Base-by-base conservation (phyloP, 176 grass and related monocot species). In the Olyra latifolia region DNA sequence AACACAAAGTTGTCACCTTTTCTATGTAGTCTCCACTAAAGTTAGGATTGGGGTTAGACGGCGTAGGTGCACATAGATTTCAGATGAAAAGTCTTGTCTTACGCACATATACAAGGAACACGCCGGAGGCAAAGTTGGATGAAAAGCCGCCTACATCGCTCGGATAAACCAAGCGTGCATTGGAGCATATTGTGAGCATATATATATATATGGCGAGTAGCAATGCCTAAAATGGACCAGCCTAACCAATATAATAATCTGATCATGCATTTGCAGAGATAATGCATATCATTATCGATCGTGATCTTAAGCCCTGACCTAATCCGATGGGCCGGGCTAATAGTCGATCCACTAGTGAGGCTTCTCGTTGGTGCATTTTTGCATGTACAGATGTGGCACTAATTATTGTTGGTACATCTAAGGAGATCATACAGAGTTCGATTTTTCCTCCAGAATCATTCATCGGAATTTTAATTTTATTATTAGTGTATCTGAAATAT, bases 141-240 rank as follows among this genome's bases (percentile, higher is more conserved):
- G 32, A 8, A 84, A 84, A 84, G 42, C 11, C 46, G 38, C 47
- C 3, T 22, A 44, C 16, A 14, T 78, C 11, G 20, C 49, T 23
- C 0, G 8, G 75, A 73, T 88, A 84, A 62, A 74, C 41, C 75
- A 25, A 67, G 81, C 69, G 75, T 88, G 80, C 68, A 59, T 20
- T n/a, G 32, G 71, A 77, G 58, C 68, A 66, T 38, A 43, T 64
- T 32, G 76, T 29, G n/a, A n/a, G n/a, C n/a, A n/a, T n/a, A n/a
- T n/a, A n/a, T n/a, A n/a, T n/a, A n/a, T n/a, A n/a, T 71, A 55
- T 60, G 57, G 10, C 27, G 17, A 72, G 50, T 59, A 57, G 24
- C 52, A 56, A 66, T 79, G 50, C 75, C 81, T 84, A 88, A 78
- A 79, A 27, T 88, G 75, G 86, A 88, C 86, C 86, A 79, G 30